phyloP scores from a whole-genome alignment of 164 flowering plant genomes.

The Nymphaea thermarum region DNA sequence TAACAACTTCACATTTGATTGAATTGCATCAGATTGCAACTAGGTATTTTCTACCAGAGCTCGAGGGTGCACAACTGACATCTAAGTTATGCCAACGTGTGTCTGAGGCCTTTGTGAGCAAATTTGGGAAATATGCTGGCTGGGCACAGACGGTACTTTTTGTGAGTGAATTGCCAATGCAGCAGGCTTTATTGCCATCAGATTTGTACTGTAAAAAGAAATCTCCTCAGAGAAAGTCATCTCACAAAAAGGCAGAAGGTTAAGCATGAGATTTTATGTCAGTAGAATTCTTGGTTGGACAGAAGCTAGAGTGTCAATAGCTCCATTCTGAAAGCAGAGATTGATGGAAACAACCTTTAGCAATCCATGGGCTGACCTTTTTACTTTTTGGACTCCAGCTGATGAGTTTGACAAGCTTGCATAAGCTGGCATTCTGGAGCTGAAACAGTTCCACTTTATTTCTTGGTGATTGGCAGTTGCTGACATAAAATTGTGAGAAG shows the following conservation, averaged over 20 bases:
- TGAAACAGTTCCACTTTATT: too few species aligned
- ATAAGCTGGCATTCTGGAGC: too few species aligned
- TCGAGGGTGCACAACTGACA: constrained; percentile 65
- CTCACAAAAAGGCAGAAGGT: background rate
- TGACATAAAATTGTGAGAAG: too few species aligned
- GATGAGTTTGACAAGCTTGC: too few species aligned
- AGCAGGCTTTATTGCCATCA: constrained; percentile 44
- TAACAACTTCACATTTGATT: too few species aligned
- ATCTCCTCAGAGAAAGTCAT: constrained; percentile 7
- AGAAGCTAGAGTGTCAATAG: background rate
- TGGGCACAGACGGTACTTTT: constrained; percentile 98
- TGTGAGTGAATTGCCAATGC: constrained; percentile 80
- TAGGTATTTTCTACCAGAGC: constrained; percentile 71
- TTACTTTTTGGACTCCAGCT: too few species aligned
- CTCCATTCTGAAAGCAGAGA: too few species aligned
- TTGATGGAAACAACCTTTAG: too few species aligned
- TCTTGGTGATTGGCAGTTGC: too few species aligned
- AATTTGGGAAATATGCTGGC: constrained; percentile 94
- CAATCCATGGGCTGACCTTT: too few species aligned
- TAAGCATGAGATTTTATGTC: background rate
- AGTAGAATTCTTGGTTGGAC: background rate
- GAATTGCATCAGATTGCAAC: constrained; percentile 39
- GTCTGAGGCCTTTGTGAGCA: constrained; percentile 83
- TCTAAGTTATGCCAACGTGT: constrained; percentile 63
- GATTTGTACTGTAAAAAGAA: constrained; percentile 16